Conservation (phyloP, 164 flowering plant genomes). For the Warburgia ugandensis region DNA sequence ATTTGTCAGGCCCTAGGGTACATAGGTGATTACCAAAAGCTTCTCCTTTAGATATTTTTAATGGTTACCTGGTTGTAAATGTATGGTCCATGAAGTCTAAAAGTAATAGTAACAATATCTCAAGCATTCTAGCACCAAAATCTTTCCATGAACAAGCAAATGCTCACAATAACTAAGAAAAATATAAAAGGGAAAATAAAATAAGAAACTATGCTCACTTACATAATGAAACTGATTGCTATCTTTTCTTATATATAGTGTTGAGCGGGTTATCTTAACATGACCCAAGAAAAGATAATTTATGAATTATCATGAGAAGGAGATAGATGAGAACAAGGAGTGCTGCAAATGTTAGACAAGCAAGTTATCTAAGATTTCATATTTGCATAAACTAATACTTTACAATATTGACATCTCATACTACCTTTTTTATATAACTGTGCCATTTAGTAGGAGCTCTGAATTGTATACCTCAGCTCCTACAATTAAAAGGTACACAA, state of each 20-base stretch:
- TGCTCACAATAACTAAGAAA: background rate
- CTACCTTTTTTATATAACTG: constrained; percentile 75
- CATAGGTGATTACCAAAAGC: no score
- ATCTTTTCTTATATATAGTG: constrained; percentile 51
- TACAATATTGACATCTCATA: constrained; percentile 52
- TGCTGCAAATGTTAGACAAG: background rate
- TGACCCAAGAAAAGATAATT: constrained; percentile 48
- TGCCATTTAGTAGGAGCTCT: constrained; percentile 83
- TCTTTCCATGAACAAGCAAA: no score
- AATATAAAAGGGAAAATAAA: background rate
- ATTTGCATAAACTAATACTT: background rate
- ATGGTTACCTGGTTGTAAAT: no score
- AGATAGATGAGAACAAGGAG: background rate
- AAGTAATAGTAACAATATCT: no score
- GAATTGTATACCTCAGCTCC: constrained; percentile 70
- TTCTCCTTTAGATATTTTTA: no score
- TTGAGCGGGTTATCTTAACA: constrained; percentile 62
- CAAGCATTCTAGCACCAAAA: no score
- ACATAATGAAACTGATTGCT: constrained; percentile 37
- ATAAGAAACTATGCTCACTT: constrained; percentile 22
- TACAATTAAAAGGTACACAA: constrained; percentile 27
- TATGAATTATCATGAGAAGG: constrained; percentile 25
- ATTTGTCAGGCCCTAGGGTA: no score
- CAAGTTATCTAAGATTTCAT: background rate
- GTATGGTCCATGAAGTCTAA: no score